These are phyloP conservation scores for Talaromyces trachyspermus DNA, from an alignment of 495 filamentous ascomycete species.

Conservation along the genomic window DNA sequence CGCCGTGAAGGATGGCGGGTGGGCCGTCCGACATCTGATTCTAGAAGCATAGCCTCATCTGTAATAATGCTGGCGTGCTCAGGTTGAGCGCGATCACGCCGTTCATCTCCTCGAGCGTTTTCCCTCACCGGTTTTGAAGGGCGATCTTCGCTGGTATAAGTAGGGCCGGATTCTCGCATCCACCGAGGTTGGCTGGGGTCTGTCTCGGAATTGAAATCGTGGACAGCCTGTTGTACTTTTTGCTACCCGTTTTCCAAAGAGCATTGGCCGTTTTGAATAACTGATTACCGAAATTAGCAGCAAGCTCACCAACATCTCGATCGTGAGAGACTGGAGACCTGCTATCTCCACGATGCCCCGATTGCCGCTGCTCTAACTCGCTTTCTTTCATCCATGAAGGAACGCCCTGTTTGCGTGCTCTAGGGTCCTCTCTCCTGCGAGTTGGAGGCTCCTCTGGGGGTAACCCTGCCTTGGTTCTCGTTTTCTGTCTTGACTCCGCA, in stretches of 20 bases:
- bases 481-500: conserved; percentile 57
- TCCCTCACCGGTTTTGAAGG: conserved; percentile 13
- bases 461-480: conserved; percentile 17
- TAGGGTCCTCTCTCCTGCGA: conserved; percentile 25
- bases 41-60: conserved; percentile 89
- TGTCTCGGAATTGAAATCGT: conserved; percentile 76
- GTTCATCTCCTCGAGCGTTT: conserved; percentile 7
- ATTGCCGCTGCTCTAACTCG: conserved; percentile 1
- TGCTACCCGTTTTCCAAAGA: conserved; percentile 88
- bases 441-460: neutral
- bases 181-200: conserved; percentile 86
- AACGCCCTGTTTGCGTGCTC: conserved; percentile 28
- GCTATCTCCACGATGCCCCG: conserved; percentile 31
- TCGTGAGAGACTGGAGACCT: conserved; percentile 56
- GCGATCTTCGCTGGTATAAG: conserved; percentile 19
- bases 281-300: conserved; percentile 73
- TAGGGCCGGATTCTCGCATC: conserved; percentile 67
- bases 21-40: conserved; percentile 48
- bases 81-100: conserved; percentile 16
- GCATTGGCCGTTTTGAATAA: conserved; percentile 90
- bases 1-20: conserved; percentile 19
- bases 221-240: conserved; percentile 92
- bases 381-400: conserved; percentile 41
- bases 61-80: conserved; percentile 46
- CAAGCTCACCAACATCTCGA: conserved; percentile 70